Conservation (phyloP, 371 early-diverging fungal species). For the Mucor saturninus region DNA sequence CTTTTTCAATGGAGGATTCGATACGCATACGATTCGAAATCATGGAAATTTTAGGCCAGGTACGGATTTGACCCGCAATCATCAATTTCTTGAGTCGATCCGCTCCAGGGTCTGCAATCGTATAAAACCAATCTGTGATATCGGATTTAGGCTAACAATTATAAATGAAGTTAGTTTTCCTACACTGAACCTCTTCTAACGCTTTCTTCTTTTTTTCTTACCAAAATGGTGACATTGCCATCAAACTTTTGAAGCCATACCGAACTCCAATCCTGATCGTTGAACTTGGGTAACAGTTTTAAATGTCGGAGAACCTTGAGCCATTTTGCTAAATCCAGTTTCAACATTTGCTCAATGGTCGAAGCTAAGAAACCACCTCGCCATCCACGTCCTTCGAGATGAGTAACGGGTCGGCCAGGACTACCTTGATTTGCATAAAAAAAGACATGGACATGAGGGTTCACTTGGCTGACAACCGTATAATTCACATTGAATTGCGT, state of each 20-base stretch:
- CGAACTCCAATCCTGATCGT: slow-evolving; percentile 81
- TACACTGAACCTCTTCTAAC: not conserved
- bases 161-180: not conserved
- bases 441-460: slow-evolving; percentile 89
- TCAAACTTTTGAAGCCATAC: slow-evolving; percentile 90
- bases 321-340: slow-evolving; percentile 89
- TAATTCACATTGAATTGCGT: slow-evolving; percentile 87
- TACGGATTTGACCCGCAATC: slow-evolving; percentile 62
- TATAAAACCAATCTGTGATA: slow-evolving; percentile 67
- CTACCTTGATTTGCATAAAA: slow-evolving; percentile 80
- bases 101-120: slow-evolving; percentile 75
- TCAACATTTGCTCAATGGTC: slow-evolving; percentile 76
- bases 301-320: slow-evolving; percentile 79
- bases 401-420: slow-evolving; percentile 73
- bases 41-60: slow-evolving; percentile 86
- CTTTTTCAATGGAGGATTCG: slow-evolving; percentile 67
- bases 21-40: slow-evolving; percentile 79
- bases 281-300: slow-evolving; percentile 74
- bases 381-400: slow-evolving; percentile 65
- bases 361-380: slow-evolving; percentile 90
- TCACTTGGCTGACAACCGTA: slow-evolving; percentile 89
- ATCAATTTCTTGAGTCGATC: slow-evolving; percentile 64
- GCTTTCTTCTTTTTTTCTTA: slow-evolving; percentile 34
- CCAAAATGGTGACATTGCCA: slow-evolving; percentile 84
- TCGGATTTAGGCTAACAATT: slow-evolving; percentile 60